Percentiles rank a stretch among this genome's conserved stretches.
phyloP scores from a whole-genome alignment of 371 early-diverging fungal species.

The Mucor sp. region DNA sequence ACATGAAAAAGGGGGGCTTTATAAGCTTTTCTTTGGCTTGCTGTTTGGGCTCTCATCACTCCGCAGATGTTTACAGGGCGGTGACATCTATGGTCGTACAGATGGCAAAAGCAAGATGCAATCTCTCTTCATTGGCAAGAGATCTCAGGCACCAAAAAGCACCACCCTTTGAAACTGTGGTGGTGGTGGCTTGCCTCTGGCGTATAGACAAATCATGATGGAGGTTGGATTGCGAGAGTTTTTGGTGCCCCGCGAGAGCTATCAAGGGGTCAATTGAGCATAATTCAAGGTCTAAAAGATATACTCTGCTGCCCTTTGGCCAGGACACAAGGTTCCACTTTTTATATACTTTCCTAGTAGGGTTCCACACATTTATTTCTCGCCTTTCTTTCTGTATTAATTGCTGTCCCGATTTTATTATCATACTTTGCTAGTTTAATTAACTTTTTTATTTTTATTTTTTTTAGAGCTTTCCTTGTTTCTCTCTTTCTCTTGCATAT shows the following conservation, averaged over 20 bases:
- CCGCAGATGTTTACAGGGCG: background rate
- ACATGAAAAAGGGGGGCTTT: background rate
- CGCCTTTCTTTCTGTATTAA: background rate
- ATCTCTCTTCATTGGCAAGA: background rate
- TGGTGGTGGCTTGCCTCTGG: background rate
- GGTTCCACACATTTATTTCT: background rate
- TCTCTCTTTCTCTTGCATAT: slow-evolving; percentile 3
- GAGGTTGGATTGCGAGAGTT: too few relatives aligned
- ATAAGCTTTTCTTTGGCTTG: background rate
- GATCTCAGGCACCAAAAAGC: background rate
- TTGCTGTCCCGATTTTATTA: background rate
- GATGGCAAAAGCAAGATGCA: background rate
- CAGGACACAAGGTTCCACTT: background rate
- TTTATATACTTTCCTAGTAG: background rate
- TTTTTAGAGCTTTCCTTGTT: background rate
- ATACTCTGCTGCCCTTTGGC: background rate
- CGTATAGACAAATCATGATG: too few relatives aligned
- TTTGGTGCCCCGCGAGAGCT: background rate
- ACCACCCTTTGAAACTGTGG: background rate
- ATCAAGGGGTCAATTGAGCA: background rate
- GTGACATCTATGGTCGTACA: slow-evolving; percentile 3
- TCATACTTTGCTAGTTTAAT: background rate
- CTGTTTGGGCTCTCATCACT: background rate
- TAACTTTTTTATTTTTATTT: background rate
- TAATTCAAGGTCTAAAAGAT: background rate